Evolutionary conservation across 805 yeast species (phyloP).

Genomic region (Suhomyces prunicola): DNA sequence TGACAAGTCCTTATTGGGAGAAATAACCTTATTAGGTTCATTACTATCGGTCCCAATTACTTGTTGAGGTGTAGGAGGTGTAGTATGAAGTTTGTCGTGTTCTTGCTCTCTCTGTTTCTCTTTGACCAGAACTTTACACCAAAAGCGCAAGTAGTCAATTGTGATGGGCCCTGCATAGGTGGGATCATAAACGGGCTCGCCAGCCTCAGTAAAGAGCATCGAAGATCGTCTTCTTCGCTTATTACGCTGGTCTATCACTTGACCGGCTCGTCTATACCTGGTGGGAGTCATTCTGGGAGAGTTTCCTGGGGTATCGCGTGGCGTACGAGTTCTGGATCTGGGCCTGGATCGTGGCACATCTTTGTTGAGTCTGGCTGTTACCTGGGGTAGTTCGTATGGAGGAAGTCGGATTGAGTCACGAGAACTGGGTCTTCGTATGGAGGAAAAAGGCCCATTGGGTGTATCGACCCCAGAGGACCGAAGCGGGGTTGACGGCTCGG

Average conservation of each 20-base stretch:
- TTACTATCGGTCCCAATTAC: neutral
- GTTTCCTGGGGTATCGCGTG: neutral
- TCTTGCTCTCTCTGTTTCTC: conserved; percentile 13
- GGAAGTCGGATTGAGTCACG: conserved; percentile 18
- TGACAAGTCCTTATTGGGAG: conserved; percentile 23
- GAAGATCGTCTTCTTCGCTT: conserved; percentile 25
- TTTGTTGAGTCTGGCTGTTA: conserved; percentile 9
- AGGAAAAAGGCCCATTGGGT: conserved; percentile 3
- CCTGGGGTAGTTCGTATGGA: conserved; percentile 19
- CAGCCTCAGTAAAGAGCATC: conserved; percentile 18
- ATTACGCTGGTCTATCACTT: conserved; percentile 4
- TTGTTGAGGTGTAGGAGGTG: neutral
- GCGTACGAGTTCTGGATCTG: conserved; percentile 3
- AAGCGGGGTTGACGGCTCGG: conserved; percentile 21
- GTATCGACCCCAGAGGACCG: neutral
- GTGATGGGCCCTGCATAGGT: conserved; percentile 37
- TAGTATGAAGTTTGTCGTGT: neutral
- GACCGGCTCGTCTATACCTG: conserved; percentile 8
- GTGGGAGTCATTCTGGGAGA: neutral
- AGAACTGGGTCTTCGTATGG: conserved; percentile 2
- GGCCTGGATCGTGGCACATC: conserved; percentile 1
- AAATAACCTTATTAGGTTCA: neutral
- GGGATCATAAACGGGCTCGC: conserved; percentile 24
- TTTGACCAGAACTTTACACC: conserved; percentile 28
- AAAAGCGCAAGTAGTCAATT: conserved; percentile 32